Evolutionary conservation across 2,329 filamentous ascomycete species (phyloP).

Genomic region (Claviceps africana): DNA sequence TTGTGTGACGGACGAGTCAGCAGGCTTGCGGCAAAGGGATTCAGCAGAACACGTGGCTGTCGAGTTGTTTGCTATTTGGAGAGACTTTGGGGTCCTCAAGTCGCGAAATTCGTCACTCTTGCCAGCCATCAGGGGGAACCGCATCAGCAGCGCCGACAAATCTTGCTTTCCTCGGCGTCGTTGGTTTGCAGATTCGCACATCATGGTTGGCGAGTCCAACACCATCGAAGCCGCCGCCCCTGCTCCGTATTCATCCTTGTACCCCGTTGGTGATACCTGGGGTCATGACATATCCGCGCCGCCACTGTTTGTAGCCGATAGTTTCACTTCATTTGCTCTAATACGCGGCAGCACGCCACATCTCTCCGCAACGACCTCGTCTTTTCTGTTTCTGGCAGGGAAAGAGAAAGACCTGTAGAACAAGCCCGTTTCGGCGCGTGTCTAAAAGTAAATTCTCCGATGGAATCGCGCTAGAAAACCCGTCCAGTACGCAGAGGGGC

Average conservation of each 20-base stretch:
- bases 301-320: slow-evolving; percentile 1
- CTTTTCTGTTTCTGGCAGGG: neutral
- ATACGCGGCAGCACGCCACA: neutral
- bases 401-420: neutral
- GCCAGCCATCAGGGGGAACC: neutral
- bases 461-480: slow-evolving; percentile 7
- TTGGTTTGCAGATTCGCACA: neutral
- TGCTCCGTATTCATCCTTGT: neutral
- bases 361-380: neutral
- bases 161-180: neutral
- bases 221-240: neutral
- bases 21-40: neutral
- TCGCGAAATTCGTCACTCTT: neutral
- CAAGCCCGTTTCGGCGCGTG: neutral
- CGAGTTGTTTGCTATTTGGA: neutral
- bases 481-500: neutral
- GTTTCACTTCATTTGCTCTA: neutral
- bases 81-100: neutral
- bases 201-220: neutral
- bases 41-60: slow-evolving; percentile 2
- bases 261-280: neutral
- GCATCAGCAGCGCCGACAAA: neutral
- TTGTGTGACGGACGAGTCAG: slow-evolving; percentile 3
- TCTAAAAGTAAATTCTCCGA: slow-evolving; percentile 4
- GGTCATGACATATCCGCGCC: neutral